Conservation (phyloP, 257 asterid genomes). For the Misopates orontium region DNA sequence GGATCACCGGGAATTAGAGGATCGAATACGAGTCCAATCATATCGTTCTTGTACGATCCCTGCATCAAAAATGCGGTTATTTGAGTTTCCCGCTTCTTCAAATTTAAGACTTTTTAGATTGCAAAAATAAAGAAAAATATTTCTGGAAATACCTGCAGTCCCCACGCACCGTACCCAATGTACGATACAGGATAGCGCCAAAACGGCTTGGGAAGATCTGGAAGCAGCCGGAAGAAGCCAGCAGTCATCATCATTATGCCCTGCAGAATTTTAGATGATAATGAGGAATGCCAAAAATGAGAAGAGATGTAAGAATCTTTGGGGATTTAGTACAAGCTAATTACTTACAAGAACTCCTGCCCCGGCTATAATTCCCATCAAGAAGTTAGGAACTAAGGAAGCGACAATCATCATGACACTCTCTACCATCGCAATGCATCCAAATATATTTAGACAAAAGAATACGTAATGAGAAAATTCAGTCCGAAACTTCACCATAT, state of each 20-base stretch:
- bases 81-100: neutral
- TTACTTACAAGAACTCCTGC: slow-evolving; percentile 90
- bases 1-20: slow-evolving; percentile 63
- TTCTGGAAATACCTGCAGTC: slow-evolving; percentile 60
- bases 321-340: neutral
- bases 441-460: slow-evolving; percentile 75
- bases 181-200: slow-evolving; percentile 92
- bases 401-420: slow-evolving; percentile 97
- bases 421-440: slow-evolving; percentile 87
- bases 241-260: slow-evolving; percentile 98
- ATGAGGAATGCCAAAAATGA: neutral
- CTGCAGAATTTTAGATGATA: slow-evolving; percentile 29
- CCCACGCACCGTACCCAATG: slow-evolving; percentile 85
- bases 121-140: neutral
- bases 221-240: slow-evolving; percentile 84
- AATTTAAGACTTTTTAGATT: neutral
- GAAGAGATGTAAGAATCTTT: neutral
- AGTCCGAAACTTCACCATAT: slow-evolving; percentile 70
- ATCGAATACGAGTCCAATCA: slow-evolving; percentile 68
- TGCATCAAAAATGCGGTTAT: slow-evolving; percentile 24
- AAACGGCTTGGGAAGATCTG: slow-evolving; percentile 77
- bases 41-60: slow-evolving; percentile 80
- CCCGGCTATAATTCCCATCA: slow-evolving; percentile 90
- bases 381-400: slow-evolving; percentile 82
- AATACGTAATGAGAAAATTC: slow-evolving; percentile 59